Evolutionary conservation across 192 early-diverging fungal genomes (phyloP).

Genomic region (Coemansia reversa): DNA sequence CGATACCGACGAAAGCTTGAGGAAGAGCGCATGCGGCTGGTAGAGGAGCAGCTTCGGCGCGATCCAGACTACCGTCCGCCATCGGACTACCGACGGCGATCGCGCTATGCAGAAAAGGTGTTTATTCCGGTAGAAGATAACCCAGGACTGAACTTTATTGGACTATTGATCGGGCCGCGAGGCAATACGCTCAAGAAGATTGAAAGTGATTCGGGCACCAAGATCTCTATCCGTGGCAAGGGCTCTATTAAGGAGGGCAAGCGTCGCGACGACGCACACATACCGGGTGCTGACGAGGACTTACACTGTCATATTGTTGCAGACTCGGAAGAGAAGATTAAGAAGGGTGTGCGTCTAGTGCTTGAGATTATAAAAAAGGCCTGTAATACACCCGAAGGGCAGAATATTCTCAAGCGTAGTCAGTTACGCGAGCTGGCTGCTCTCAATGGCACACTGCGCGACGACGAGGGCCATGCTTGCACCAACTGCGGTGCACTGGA

Average conservation of each 20-base stretch:
- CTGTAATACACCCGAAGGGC: slow-evolving; percentile 89
- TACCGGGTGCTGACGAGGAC: slow-evolving; percentile 70
- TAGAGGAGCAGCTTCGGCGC: slow-evolving; percentile 73
- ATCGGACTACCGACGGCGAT: slow-evolving; percentile 82
- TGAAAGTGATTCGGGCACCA: slow-evolving; percentile 89
- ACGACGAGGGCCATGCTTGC: slow-evolving; percentile 94
- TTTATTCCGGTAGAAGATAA: slow-evolving; percentile 94
- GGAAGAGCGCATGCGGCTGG: slow-evolving; percentile 86
- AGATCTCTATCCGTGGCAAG: slow-evolving; percentile 94
- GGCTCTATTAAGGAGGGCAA: slow-evolving; percentile 97
- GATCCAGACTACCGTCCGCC: slow-evolving; percentile 87
- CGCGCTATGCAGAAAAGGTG: slow-evolving; percentile 86
- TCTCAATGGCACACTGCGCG: slow-evolving; percentile 93
- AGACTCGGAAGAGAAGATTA: slow-evolving; percentile 85
- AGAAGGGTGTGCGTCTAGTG: slow-evolving; percentile 80
- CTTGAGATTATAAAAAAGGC: slow-evolving; percentile 92
- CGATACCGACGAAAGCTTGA: slow-evolving; percentile 89
- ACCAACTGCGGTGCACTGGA: slow-evolving; percentile 89
- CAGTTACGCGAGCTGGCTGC: slow-evolving; percentile 94
- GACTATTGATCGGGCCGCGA: slow-evolving; percentile 92
- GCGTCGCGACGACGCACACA: slow-evolving; percentile 62
- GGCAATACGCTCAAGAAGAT: slow-evolving; percentile 97
- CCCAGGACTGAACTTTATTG: slow-evolving; percentile 98
- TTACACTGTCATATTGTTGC: slow-evolving; percentile 91
- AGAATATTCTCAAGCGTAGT: slow-evolving; percentile 92